A percentile compares a stretch with the other conserved stretches of the same genome.
Conservation (phyloP, 2,329 filamentous ascomycete species). For the Mollisia scopiformis region DNA sequence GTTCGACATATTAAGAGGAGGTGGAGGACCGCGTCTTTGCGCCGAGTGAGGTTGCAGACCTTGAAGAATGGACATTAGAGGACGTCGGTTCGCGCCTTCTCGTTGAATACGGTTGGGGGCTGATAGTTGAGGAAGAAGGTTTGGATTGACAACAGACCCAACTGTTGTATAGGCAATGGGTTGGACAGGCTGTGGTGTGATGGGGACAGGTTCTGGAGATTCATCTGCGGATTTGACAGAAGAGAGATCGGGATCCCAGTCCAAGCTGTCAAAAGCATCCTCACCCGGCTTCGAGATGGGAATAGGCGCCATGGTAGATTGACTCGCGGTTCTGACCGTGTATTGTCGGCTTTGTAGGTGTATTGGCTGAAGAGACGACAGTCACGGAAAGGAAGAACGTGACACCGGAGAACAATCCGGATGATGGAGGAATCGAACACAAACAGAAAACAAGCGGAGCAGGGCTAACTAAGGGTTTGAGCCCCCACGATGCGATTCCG, state of each 20-base stretch:
- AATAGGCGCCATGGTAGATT: not conserved
- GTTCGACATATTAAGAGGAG: conserved; percentile 31
- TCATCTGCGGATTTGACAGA: conserved; percentile 23
- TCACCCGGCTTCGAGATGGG: conserved; percentile 4
- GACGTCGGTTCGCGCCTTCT: conserved; percentile 35
- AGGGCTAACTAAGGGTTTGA: too few species aligned
- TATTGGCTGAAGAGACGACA: too few species aligned
- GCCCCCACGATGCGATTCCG: too few species aligned
- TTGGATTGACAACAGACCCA: conserved; percentile 37
- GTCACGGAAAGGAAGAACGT: too few species aligned
- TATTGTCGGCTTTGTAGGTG: too few species aligned
- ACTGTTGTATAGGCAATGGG: conserved; percentile 39
- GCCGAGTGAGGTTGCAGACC: conserved; percentile 12
- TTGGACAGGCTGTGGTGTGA: conserved; percentile 34
- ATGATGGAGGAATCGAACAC: not conserved
- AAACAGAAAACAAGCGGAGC: not conserved
- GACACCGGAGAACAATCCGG: too few species aligned
- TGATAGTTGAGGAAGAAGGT: conserved; percentile 32
- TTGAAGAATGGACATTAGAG: conserved; percentile 29
- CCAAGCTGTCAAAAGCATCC: conserved; percentile 35
- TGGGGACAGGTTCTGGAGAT: conserved; percentile 34
- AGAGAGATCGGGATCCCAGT: conserved; percentile 36
- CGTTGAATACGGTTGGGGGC: conserved; percentile 39
- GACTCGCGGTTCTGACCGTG: too few species aligned
- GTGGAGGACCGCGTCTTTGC: conserved; percentile 25